Percentiles rank a stretch among this genome's conserved stretches.
Evolutionary conservation across 371 early-diverging fungal genomes (phyloP).

Genomic region (Apophysomyces elegans): DNA sequence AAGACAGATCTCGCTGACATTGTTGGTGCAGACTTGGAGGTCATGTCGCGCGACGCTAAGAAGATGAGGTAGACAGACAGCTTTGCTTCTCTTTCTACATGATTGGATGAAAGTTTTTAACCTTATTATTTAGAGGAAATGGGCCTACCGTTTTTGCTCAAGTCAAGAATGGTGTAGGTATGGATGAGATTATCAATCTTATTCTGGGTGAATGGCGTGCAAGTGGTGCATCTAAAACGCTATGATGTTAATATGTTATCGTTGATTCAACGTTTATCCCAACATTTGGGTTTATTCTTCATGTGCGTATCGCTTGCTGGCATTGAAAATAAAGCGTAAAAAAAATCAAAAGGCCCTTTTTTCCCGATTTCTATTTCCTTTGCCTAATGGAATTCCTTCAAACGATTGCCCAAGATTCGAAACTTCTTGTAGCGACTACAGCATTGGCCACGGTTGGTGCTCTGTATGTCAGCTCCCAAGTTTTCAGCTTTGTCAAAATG

Average conservation of each 20-base stretch:
- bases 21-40: slow-evolving; percentile 87
- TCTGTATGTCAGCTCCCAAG: slow-evolving; percentile 47
- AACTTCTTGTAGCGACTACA: slow-evolving; percentile 25
- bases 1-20: slow-evolving; percentile 92
- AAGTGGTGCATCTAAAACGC: slow-evolving; percentile 55
- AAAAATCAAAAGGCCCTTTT: slow-evolving; percentile 5
- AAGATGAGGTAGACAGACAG: slow-evolving; percentile 70
- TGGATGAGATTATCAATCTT: slow-evolving; percentile 79
- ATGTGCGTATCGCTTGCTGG: neutral
- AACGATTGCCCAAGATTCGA: slow-evolving; percentile 12
- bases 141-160: slow-evolving; percentile 87
- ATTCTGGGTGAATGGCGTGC: slow-evolving; percentile 80
- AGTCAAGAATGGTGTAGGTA: slow-evolving; percentile 86
- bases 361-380: slow-evolving; percentile 6
- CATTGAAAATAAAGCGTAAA: neutral
- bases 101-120: neutral
- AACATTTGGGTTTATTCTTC: slow-evolving; percentile 3
- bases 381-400: slow-evolving; percentile 22
- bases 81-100: neutral
- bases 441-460: slow-evolving; percentile 58
- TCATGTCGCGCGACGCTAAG: slow-evolving; percentile 91
- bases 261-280: neutral
- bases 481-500: slow-evolving; percentile 53
- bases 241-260: neutral
- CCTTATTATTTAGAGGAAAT: slow-evolving; percentile 48